Evolutionary conservation across 2,329 filamentous ascomycete species (phyloP).

Genomic region (Zymoseptoria ardabiliae): DNA sequence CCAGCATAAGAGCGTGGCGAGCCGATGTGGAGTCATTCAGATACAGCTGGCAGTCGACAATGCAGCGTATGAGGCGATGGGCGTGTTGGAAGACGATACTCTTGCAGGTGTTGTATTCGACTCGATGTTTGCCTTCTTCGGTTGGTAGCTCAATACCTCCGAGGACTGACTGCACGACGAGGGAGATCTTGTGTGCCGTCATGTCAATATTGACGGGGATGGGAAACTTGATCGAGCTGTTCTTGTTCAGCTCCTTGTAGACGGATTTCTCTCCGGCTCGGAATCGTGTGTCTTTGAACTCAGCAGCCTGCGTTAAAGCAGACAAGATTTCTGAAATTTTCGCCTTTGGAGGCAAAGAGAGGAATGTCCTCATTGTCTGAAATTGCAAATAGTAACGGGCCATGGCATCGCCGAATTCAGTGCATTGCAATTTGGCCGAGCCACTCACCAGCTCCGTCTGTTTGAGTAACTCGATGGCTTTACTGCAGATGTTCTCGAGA

Average conservation of each 20-base stretch:
- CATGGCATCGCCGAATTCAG: conserved; percentile 72
- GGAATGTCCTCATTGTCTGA: conserved; percentile 66
- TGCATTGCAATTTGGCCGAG: conserved; percentile 49
- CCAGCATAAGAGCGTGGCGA: conserved; percentile 65
- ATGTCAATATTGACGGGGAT: conserved; percentile 60
- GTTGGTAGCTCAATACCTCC: conserved; percentile 57
- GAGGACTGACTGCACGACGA: conserved; percentile 70
- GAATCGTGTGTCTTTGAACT: conserved; percentile 67
- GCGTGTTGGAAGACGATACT: conserved; percentile 58
- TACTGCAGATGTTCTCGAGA: conserved; percentile 63
- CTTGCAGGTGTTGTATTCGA: conserved; percentile 55
- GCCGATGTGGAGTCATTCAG: conserved; percentile 59
- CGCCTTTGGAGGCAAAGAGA: conserved; percentile 54
- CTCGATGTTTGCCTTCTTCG: conserved; percentile 50
- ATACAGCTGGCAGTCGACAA: conserved; percentile 64
- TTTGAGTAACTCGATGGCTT: conserved; percentile 59
- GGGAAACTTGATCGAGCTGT: conserved; percentile 59
- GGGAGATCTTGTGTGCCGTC: conserved; percentile 65
- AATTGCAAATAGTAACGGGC: conserved; percentile 74
- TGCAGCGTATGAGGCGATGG: conserved; percentile 63
- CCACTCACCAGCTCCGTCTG: conserved; percentile 51
- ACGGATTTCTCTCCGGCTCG: conserved; percentile 60
- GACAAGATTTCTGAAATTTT: conserved; percentile 61
- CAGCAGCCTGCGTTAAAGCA: conserved; percentile 58
- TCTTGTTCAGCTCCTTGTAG: conserved; percentile 67